These are phyloP conservation scores for Corynascus novoguineensis DNA, from an alignment of 495 filamentous ascomycete species.

Conservation along the genomic window DNA sequence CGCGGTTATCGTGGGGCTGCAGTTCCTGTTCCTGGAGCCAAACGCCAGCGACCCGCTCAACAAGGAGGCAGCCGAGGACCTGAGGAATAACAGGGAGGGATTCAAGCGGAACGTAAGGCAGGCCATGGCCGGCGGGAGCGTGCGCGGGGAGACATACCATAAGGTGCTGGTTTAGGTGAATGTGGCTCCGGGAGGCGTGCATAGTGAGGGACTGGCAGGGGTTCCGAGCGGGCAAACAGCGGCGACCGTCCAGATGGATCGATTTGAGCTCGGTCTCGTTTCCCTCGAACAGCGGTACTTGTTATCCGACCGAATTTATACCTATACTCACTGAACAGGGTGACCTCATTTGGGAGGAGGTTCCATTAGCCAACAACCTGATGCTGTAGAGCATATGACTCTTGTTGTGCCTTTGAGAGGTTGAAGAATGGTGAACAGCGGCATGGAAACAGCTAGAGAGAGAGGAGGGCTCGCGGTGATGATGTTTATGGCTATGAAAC, in stretches of 20 bases:
- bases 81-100: slow-evolving; percentile 71
- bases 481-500: slow-evolving; percentile 10
- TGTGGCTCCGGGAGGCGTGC: background rate
- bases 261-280: no score
- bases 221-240: no score
- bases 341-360: background rate
- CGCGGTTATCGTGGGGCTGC: slow-evolving; percentile 91
- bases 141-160: slow-evolving; percentile 69
- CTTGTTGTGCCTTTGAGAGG: background rate
- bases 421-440: background rate
- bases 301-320: no score
- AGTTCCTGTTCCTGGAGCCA: slow-evolving; percentile 97
- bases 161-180: slow-evolving; percentile 51
- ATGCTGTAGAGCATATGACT: background rate
- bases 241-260: no score
- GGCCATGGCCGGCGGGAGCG: slow-evolving; percentile 75
- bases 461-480: background rate
- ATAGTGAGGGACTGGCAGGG: background rate
- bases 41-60: slow-evolving; percentile 97
- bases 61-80: slow-evolving; percentile 93
- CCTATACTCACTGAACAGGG: no score
- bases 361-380: background rate
- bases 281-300: no score
- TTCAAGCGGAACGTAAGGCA: slow-evolving; percentile 87
- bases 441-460: background rate